Evolutionary conservation across 306 rosid genomes (phyloP).

Genomic region (Fagus sylvatica): DNA sequence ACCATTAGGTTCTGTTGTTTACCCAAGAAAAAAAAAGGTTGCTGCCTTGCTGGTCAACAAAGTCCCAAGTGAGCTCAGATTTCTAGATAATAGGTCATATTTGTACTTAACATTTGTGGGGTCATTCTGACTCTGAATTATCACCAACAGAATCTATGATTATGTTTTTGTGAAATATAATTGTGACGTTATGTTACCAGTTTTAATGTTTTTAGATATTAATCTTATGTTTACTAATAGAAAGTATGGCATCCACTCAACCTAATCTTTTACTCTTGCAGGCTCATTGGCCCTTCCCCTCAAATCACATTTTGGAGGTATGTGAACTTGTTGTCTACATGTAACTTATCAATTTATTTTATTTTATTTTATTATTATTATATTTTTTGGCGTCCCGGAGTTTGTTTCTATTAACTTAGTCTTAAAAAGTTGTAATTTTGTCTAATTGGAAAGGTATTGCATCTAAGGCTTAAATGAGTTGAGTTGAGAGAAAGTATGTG

Average conservation of each 20-base stretch:
- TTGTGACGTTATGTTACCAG: slow-evolving; percentile 2
- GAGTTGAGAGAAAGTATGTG: neutral
- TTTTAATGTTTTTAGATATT: slow-evolving; percentile 3
- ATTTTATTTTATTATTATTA: neutral
- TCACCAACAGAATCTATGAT: neutral
- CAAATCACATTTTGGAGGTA: slow-evolving; percentile 88
- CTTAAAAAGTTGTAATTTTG: neutral
- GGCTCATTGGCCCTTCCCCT: slow-evolving; percentile 96
- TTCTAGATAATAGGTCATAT: neutral
- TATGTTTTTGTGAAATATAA: neutral
- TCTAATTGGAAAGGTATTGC: neutral
- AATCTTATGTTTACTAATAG: neutral
- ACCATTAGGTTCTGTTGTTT: no score
- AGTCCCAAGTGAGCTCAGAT: neutral
- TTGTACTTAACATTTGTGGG: slow-evolving; percentile 8
- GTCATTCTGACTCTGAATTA: neutral
- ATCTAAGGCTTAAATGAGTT: neutral
- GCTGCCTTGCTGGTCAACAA: neutral
- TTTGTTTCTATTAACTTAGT: neutral
- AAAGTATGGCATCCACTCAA: slow-evolving; percentile 20
- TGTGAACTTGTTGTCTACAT: slow-evolving; percentile 1
- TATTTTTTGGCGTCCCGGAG: neutral
- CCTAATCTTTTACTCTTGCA: slow-evolving; percentile 42
- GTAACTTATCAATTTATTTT: neutral
- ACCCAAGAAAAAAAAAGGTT: neutral